A percentile compares a stretch with the other conserved stretches of the same genome.
phyloP scores from a whole-genome alignment of 345 rosid genomes.

The Nasturtium officinale region DNA sequence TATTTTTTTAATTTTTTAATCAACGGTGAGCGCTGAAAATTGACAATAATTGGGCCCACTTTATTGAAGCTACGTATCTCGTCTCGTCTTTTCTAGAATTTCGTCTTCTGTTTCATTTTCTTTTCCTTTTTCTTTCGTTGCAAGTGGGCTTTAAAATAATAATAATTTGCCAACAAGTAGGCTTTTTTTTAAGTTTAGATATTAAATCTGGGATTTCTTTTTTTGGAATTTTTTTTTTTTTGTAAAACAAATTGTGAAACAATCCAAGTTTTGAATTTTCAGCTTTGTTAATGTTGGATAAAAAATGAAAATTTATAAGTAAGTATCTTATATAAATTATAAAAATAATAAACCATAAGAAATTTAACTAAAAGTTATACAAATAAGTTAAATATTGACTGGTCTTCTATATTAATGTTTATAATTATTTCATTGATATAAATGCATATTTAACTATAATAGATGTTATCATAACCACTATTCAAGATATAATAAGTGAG shows the following conservation, averaged over 20 bases:
- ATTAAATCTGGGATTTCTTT: background rate
- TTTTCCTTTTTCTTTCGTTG: background rate
- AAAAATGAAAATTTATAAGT: too few relatives aligned
- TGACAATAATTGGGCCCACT: slow-evolving; percentile 25
- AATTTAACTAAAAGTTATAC: too few relatives aligned
- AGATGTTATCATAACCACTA: too few relatives aligned
- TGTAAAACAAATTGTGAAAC: background rate
- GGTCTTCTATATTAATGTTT: too few relatives aligned
- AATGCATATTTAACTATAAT: too few relatives aligned
- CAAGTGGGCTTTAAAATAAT: background rate
- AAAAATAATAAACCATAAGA: too few relatives aligned
- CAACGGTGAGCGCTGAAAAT: slow-evolving; percentile 13
- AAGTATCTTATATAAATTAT: too few relatives aligned
- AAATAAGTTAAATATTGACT: too few relatives aligned
- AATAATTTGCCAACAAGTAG: background rate
- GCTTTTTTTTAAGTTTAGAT: background rate
- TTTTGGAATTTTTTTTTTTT: background rate
- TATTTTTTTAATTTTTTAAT: slow-evolving; percentile 10
- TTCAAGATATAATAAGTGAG: too few relatives aligned
- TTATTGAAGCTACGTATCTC: background rate
- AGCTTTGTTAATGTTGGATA: background rate
- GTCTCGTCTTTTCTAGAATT: background rate
- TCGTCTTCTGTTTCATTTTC: background rate
- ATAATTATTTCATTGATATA: too few relatives aligned
- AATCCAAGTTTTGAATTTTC: background rate